These are phyloP conservation scores for Talaromyces piceae DNA, from an alignment of 2,329 filamentous ascomycete genomes.

Conservation along the genomic window DNA sequence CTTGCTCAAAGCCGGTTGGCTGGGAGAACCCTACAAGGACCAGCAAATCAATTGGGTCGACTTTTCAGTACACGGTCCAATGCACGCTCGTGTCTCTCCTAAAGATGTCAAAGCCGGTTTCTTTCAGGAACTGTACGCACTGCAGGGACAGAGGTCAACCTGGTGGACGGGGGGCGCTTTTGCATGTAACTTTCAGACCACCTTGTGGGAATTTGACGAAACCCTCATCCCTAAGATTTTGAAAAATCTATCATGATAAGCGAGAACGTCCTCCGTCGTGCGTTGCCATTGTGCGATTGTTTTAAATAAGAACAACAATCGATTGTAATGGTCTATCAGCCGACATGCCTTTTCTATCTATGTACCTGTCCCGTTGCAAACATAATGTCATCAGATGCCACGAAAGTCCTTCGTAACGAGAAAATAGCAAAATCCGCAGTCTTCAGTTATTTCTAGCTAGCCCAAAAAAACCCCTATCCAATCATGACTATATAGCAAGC, in stretches of 20 bases:
- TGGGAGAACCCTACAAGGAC: constrained; percentile 6
- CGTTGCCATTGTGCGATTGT: too few relatives aligned
- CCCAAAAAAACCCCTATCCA: background rate
- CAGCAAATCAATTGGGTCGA: constrained; percentile 16
- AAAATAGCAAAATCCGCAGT: background rate
- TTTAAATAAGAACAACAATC: too few relatives aligned
- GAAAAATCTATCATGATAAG: background rate
- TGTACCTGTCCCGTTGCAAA: too few relatives aligned
- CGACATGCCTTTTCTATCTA: background rate
- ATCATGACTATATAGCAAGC: too few relatives aligned
- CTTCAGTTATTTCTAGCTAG: background rate
- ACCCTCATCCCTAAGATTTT: constrained; percentile 16
- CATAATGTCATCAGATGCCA: too few relatives aligned
- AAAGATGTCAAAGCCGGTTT: constrained; percentile 28
- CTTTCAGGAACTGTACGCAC: constrained; percentile 29
- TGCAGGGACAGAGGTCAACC: constrained; percentile 35
- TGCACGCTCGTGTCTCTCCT: constrained; percentile 24
- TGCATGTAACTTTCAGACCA: constrained; percentile 26
- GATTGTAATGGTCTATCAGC: too few relatives aligned
- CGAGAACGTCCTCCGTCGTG: too few relatives aligned
- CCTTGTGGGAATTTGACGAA: constrained; percentile 18
- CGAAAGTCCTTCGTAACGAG: background rate
- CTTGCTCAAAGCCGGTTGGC: constrained; percentile 8
- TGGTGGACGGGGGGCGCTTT: constrained; percentile 22
- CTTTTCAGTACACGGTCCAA: constrained; percentile 22